Evolutionary conservation across 1,284 basidiomycete species (phyloP).

Genomic region (Sutorius eximius): DNA sequence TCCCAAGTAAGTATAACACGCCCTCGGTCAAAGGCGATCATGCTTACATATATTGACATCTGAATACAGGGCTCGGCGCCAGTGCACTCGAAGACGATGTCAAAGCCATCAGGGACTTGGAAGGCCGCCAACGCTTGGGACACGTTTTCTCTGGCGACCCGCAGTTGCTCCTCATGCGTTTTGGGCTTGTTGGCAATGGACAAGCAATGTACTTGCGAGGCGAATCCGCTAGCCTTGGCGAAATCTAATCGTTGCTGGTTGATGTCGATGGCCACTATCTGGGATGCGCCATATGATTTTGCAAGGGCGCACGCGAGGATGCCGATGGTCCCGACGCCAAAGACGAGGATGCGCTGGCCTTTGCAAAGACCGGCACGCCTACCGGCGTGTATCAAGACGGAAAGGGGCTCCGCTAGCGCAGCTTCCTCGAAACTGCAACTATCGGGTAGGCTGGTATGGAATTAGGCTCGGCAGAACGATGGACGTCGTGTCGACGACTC

Average conservation of each 20-base stretch:
- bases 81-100: constrained; percentile 93
- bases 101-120: constrained; percentile 76
- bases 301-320: constrained; percentile 83
- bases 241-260: constrained; percentile 80
- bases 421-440: constrained; percentile 75
- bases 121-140: constrained; percentile 56
- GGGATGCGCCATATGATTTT: constrained; percentile 66
- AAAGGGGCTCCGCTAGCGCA: constrained; percentile 88
- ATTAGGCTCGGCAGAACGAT: constrained; percentile 11
- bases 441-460: constrained; percentile 66
- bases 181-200: constrained; percentile 49
- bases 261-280: constrained; percentile 82
- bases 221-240: constrained; percentile 73
- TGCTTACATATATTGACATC: constrained; percentile 78
- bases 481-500: constrained; percentile 36
- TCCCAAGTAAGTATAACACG: constrained; percentile 15
- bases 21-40: constrained; percentile 11
- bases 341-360: constrained; percentile 78
- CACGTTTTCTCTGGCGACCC: constrained; percentile 63
- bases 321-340: constrained; percentile 91
- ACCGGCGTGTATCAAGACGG: constrained; percentile 84
- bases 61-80: constrained; percentile 91
- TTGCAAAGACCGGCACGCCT: constrained; percentile 61
- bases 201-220: constrained; percentile 69
- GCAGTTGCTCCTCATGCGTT: constrained; percentile 64